Conservation (phyloP, 306 rosid genomes). For the Spatholobus suberectus region DNA sequence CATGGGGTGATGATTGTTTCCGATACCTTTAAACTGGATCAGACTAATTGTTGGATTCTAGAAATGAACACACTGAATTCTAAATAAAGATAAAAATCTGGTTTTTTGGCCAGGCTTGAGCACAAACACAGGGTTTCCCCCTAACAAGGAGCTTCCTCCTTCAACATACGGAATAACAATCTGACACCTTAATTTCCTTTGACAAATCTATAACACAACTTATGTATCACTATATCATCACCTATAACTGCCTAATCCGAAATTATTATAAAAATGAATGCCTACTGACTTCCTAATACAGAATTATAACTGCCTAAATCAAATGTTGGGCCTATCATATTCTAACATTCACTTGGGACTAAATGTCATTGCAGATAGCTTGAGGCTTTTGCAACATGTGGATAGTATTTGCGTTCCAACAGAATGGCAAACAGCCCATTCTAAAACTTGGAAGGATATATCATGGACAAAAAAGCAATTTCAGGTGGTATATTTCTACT, state of each 20-base stretch:
- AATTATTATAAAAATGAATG: background rate
- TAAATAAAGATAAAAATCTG: background rate
- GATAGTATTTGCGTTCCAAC: slow-evolving; percentile 66
- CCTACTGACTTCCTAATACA: background rate
- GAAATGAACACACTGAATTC: background rate
- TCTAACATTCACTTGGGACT: slow-evolving; percentile 33
- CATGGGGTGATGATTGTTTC: background rate
- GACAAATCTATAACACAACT: background rate
- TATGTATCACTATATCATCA: background rate
- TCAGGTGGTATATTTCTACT: slow-evolving; percentile 54
- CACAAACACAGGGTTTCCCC: background rate
- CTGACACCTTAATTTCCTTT: background rate
- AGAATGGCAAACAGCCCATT: slow-evolving; percentile 67
- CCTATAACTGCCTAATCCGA: background rate
- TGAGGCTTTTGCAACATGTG: slow-evolving; percentile 82
- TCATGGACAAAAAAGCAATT: slow-evolving; percentile 74
- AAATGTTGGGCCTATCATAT: background rate
- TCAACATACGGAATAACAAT: background rate
- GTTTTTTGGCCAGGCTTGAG: background rate
- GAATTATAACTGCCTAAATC: background rate
- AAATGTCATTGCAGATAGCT: slow-evolving; percentile 62
- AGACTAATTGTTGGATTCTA: background rate
- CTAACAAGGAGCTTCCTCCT: background rate
- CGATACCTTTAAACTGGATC: slow-evolving; percentile 21
- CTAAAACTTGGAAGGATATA: slow-evolving; percentile 68